These are phyloP conservation scores for Mycena galericulata DNA, from an alignment of 768 basidiomycete genomes.

Conservation along the genomic window DNA sequence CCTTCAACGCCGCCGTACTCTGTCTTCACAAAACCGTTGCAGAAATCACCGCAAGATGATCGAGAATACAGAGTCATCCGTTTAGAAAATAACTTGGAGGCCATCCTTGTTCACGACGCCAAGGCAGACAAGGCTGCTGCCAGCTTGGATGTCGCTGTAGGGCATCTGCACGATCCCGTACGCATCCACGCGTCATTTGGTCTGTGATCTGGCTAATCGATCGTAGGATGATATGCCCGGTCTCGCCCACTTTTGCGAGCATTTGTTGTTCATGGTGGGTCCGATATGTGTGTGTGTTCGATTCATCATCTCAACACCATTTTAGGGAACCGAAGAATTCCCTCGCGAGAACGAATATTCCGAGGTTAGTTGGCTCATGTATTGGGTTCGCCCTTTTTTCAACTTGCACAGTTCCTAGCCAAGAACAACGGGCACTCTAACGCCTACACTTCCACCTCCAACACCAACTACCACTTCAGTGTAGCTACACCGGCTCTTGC, in stretches of 20 bases:
- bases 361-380: constrained; percentile 60
- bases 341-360: constrained; percentile 96
- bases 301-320: constrained; percentile 5
- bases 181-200: constrained; percentile 44
- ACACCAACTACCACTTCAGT: constrained; percentile 91
- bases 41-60: constrained; percentile 82
- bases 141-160: constrained; percentile 93
- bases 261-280: constrained; percentile 93
- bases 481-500: constrained; percentile 72
- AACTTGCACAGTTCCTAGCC: constrained; percentile 67
- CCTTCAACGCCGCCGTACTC: constrained; percentile 57
- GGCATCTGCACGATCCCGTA: constrained; percentile 94
- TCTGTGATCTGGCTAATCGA: constrained; percentile 6
- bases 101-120: constrained; percentile 83
- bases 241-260: constrained; percentile 95
- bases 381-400: constrained; percentile 6
- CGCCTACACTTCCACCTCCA: constrained; percentile 91
- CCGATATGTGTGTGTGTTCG: constrained; percentile 13
- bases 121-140: constrained; percentile 95
- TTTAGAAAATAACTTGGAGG: constrained; percentile 92
- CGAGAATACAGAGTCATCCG: constrained; percentile 84
- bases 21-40: constrained; percentile 69
- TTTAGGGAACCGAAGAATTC: constrained; percentile 83
- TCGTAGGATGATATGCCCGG: constrained; percentile 88
- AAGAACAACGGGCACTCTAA: constrained; percentile 90